phyloP scores from a whole-genome alignment of 768 basidiomycete genomes.

The Lactarius sanguifluus region DNA sequence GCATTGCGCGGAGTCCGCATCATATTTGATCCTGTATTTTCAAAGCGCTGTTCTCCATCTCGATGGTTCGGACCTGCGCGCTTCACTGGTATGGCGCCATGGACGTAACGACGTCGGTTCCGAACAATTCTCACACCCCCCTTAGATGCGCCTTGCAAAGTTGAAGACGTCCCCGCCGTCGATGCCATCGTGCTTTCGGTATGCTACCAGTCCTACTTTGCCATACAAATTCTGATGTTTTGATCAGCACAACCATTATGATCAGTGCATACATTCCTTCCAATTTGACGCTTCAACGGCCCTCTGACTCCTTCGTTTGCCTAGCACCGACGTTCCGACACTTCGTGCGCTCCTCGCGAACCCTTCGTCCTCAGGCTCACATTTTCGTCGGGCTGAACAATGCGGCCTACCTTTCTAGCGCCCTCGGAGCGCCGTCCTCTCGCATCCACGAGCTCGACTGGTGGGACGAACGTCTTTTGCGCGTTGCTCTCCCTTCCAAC shows the following conservation, averaged over 20 bases:
- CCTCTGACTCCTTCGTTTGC: background rate
- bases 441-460: slow-evolving; percentile 50
- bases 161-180: slow-evolving; percentile 49
- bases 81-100: slow-evolving; percentile 35
- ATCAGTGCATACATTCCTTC: slow-evolving; percentile 34
- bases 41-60: slow-evolving; percentile 39
- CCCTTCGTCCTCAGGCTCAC: slow-evolving; percentile 35
- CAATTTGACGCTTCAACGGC: background rate
- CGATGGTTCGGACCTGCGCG: slow-evolving; percentile 37
- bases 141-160: slow-evolving; percentile 39
- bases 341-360: slow-evolving; percentile 34
- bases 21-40: slow-evolving; percentile 42
- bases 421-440: slow-evolving; percentile 35
- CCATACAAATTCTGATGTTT: background rate
- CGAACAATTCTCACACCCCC: background rate
- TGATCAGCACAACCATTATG: slow-evolving; percentile 41
- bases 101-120: background rate
- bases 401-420: slow-evolving; percentile 34
- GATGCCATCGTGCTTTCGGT: slow-evolving; percentile 52
- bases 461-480: slow-evolving; percentile 43
- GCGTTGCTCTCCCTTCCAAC: slow-evolving; percentile 34
- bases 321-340: slow-evolving; percentile 39
- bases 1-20: slow-evolving; percentile 41
- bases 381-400: slow-evolving; percentile 52
- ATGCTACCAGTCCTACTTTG: slow-evolving; percentile 26